Percentiles rank a stretch among this genome's conserved stretches.
These are phyloP conservation scores for Alternaria sp. DNA, from an alignment of 2,329 filamentous ascomycete species.

Conservation along the genomic window DNA sequence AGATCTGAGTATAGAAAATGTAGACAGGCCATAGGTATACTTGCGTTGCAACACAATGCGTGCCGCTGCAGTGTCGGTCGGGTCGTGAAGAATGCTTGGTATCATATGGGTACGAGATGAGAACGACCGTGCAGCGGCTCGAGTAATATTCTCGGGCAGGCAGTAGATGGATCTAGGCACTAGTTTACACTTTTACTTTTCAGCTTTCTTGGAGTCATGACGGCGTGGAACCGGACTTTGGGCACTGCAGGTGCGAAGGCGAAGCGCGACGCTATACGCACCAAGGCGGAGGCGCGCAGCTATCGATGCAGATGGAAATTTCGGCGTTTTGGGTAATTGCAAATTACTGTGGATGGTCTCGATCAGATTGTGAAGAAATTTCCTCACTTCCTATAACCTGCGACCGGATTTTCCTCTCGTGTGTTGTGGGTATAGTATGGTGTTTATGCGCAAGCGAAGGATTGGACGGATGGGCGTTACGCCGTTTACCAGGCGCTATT, in stretches of 20 bases:
- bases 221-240: background rate
- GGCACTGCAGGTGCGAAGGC: background rate
- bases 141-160: background rate
- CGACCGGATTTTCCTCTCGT: background rate
- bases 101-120: background rate
- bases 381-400: background rate
- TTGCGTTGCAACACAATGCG: background rate
- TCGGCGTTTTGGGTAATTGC: background rate
- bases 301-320: background rate
- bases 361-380: background rate
- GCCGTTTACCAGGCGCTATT: conserved; percentile 11
- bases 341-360: background rate
- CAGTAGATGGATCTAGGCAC: background rate
- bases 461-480: conserved; percentile 8
- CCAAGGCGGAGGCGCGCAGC: background rate
- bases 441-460: conserved; percentile 11
- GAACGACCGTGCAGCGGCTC: background rate
- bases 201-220: background rate
- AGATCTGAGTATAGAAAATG: background rate
- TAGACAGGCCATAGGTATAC: background rate
- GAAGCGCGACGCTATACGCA: background rate
- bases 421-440: conserved; percentile 3
- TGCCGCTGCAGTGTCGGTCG: background rate
- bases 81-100: background rate
- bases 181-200: conserved; percentile 5